Conservation (phyloP, 192 early-diverging fungal species). For the Coemansia brasiliensis region DNA sequence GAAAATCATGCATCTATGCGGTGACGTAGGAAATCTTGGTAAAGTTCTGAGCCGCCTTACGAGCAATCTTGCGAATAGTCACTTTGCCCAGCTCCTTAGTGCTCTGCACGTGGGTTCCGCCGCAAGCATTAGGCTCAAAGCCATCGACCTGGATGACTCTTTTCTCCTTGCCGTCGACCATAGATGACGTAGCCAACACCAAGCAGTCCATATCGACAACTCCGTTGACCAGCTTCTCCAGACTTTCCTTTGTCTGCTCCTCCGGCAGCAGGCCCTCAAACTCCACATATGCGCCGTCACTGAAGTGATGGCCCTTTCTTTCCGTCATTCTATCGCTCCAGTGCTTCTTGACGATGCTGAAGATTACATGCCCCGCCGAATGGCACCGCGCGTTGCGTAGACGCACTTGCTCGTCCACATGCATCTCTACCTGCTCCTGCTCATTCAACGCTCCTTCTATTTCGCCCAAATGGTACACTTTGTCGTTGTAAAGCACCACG, state of each 20-base stretch:
- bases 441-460: background rate
- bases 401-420: conserved; percentile 13
- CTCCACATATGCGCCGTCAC: conserved; percentile 33
- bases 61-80: conserved; percentile 21
- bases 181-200: background rate
- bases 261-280: conserved; percentile 22
- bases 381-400: conserved; percentile 30
- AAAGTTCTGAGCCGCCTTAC: conserved; percentile 11
- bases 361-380: conserved; percentile 27
- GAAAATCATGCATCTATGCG: too few species aligned
- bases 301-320: conserved; percentile 29
- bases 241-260: background rate
- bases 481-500: conserved; percentile 9
- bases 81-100: conserved; percentile 17
- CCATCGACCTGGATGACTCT: conserved; percentile 14
- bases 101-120: conserved; percentile 24
- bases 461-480: conserved; percentile 22
- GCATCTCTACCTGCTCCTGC: background rate
- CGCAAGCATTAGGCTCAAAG: conserved; percentile 21
- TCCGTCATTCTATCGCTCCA: conserved; percentile 20
- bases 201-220: conserved; percentile 1
- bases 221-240: conserved; percentile 10
- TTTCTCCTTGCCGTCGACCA: background rate
- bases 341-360: conserved; percentile 19
- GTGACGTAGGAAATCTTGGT: conserved; percentile 28